phyloP scores from a whole-genome alignment of 345 rosid species.

The Gossypium longicalyx region DNA sequence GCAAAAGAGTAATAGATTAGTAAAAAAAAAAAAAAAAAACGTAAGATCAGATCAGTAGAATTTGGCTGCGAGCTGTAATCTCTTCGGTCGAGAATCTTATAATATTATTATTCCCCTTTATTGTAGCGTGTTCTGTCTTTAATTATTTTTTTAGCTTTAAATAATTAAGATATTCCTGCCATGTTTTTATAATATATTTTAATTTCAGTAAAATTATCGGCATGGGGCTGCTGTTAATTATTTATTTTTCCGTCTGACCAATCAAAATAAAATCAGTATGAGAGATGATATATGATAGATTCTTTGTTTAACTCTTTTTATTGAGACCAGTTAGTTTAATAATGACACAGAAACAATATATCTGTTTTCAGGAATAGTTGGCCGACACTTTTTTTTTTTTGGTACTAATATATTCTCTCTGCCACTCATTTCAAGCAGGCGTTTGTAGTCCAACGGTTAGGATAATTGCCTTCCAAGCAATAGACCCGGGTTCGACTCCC shows the following conservation, averaged over 20 bases:
- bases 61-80: constrained; percentile 1
- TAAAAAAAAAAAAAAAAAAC: not conserved
- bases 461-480: constrained; percentile 89
- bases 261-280: not conserved
- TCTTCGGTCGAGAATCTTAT: not conserved
- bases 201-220: not conserved
- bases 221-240: not conserved
- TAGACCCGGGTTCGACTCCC: constrained; percentile 74
- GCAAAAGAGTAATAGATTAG: not conserved
- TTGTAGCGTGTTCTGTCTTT: not conserved
- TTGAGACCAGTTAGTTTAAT: not conserved
- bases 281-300: not conserved
- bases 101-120: not conserved
- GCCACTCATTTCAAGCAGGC: not conserved
- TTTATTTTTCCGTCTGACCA: not conserved
- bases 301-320: too few species aligned
- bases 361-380: not conserved
- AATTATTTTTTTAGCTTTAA: not conserved
- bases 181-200: not conserved
- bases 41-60: not conserved
- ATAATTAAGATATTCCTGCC: not conserved
- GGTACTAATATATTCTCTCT: too few species aligned
- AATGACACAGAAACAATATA: not conserved
- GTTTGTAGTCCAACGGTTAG: constrained; percentile 97
- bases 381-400: not conserved